Evolutionary conservation across 2,329 filamentous ascomycete genomes (phyloP), one percentile per base, ranked within the genome.

Genomic region (Ascochyta clinopodiicola): DNA sequence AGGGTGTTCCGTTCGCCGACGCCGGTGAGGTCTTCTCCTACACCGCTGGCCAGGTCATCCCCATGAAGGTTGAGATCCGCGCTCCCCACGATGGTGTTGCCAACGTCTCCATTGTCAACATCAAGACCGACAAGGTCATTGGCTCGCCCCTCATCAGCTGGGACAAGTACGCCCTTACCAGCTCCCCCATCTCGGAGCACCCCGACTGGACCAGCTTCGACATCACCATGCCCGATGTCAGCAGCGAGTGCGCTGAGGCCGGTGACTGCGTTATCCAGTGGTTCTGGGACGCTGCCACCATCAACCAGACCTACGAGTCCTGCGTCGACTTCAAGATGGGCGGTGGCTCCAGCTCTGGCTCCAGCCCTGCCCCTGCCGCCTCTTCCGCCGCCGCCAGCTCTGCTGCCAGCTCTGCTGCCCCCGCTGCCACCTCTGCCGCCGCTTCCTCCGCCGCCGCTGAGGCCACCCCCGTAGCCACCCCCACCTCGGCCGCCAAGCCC

Each of bases 221-320:
- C 59, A 74, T 86, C 68, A 85, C 79, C 49, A 82, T 86, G 64
- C 84, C 84, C 32, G 77, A 81, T 62, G 71, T 85, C 40, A 76
- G 76, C 52, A 68, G 64, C 56, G 67, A 80, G 59, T 84, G 81
- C 65, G 67, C 78, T 34, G 78, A 71, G 10, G 78, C 79, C 19
- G 84, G 84, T 37, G 72, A 74, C 54, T 82, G 82, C 65, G 82
- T 83, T 3, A 77, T 88, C 40, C 85, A 88, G 72, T 87, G 85
- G 84, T 86, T 78, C 72, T 88, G 85, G 85, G 79, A 85, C 57
- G 84, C 84, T 15, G 64, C 74, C 13, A 76, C 75, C 50, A 81
- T 84, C 57, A 66, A 82, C 54, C 86, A 88, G 79, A 87, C 85
- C 10, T 88, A 88, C 68, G 82, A 86, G 76, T 80, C 81, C 44